Percentiles rank a stretch among this genome's conserved stretches.
These are phyloP conservation scores for Globisporangium splendens DNA, from an alignment of 352 stramenopile genomes.

Conservation along the genomic window DNA sequence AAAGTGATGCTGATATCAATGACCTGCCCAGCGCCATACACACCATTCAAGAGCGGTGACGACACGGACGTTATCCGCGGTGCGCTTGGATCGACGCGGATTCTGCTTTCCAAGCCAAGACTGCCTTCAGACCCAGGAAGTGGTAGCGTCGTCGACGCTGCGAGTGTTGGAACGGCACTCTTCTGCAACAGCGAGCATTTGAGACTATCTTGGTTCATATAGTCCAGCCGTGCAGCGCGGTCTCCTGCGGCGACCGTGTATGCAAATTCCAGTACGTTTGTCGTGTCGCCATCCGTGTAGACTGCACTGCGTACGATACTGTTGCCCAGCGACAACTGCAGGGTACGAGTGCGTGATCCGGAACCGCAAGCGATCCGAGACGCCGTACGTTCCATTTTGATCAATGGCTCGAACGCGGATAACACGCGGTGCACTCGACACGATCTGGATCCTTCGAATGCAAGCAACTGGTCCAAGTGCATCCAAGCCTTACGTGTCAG, in stretches of 20 bases:
- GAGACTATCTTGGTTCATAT: slow-evolving; percentile 35
- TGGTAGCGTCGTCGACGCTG: slow-evolving; percentile 35
- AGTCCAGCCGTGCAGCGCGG: slow-evolving; percentile 43
- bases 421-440: slow-evolving; percentile 37
- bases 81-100: slow-evolving; percentile 42
- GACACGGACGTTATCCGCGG: slow-evolving; percentile 48
- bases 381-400: slow-evolving; percentile 46
- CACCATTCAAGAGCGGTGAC: slow-evolving; percentile 32
- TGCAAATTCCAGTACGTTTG: slow-evolving; percentile 43
- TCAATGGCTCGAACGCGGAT: slow-evolving; percentile 20
- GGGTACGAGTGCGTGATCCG: slow-evolving; percentile 32
- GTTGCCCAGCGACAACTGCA: slow-evolving; percentile 23
- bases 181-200: slow-evolving; percentile 45
- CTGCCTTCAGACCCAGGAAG: slow-evolving; percentile 37
- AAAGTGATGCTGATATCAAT: slow-evolving; percentile 56
- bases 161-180: slow-evolving; percentile 39
- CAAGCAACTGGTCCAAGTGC: no score
- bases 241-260: slow-evolving; percentile 53
- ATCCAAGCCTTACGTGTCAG: no score
- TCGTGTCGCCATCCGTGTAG: slow-evolving; percentile 50
- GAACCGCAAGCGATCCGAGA: slow-evolving; percentile 33
- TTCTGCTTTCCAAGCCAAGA: slow-evolving; percentile 27
- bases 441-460: slow-evolving; percentile 34
- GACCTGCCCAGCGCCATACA: slow-evolving; percentile 58
- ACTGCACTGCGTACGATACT: slow-evolving; percentile 25